Base-by-base conservation (phyloP, 306 rosid species). In the Vigna angularis region DNA sequence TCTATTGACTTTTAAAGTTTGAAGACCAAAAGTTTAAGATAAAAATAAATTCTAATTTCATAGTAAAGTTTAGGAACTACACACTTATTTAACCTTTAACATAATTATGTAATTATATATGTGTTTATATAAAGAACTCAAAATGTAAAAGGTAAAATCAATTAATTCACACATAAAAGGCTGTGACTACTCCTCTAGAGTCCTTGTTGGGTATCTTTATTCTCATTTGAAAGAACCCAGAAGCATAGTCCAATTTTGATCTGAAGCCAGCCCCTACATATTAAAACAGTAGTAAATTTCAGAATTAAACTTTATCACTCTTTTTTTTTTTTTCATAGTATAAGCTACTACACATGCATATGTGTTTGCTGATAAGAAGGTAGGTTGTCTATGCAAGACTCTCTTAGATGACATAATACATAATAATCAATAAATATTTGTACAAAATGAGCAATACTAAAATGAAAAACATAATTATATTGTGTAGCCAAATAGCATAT, bases 181-280 rank as follows among this genome's bases (percentile, higher is more conserved):
- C 83, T 30, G 90, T 80, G 0, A 88, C 81, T 12, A 86, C 71
- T 70, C 84, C 79, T 0, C 58, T 66, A 2, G 85, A 88, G 30
- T 88, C 72, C 50, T 72, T 83, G 18, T 78, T 45, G 0, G 90
- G 88, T 22, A 79, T 49, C 69, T 82, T 84, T 38, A 82, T 59
- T 76, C 72, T 82, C 84, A 82, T 82, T 28, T 82, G 66, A n/a
- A 88, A 88, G 71, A 68, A 79, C 13, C 92, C 88, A 6, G 92
- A 88, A 62, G 66, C 88, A 74, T 88, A 86, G 0, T 61, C 75
- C 36, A 44, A 20, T 79, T 88, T 79, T 7, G 92, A 88, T 50
- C 65, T 74, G 66, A 86, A 84, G 16, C 84, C 92, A 42, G 85
- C 66, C 13, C 90, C 87, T 84, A 32, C 13, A 49, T 40, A 57